Evolutionary conservation across 2,329 filamentous ascomycete genomes (phyloP).

Genomic region (Aspergillus sp.): DNA sequence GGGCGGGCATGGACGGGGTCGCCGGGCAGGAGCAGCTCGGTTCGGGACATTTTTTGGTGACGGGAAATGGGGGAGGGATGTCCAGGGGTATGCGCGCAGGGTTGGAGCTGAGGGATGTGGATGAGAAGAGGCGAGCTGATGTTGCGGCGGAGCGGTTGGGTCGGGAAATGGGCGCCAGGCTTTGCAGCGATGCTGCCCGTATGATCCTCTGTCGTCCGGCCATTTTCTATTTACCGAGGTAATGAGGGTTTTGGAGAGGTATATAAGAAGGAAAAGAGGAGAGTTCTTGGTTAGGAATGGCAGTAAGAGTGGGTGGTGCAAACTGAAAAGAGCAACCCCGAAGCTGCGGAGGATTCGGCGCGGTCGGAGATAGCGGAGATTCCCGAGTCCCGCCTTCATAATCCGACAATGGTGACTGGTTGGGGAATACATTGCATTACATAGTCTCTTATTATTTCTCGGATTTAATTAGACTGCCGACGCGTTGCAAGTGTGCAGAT

Average conservation of each 20-base stretch:
- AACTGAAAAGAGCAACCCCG: background rate
- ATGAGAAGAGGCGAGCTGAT: slow-evolving; percentile 26
- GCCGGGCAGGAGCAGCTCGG: slow-evolving; percentile 75
- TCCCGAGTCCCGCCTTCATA: background rate
- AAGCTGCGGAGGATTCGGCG: background rate
- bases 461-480: background rate
- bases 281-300: background rate
- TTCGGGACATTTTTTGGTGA: slow-evolving; percentile 65
- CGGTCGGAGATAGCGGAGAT: slow-evolving; percentile 4
- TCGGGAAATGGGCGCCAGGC: slow-evolving; percentile 1
- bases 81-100: slow-evolving; percentile 32
- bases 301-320: background rate
- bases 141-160: background rate
- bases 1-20: slow-evolving; percentile 68
- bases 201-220: background rate
- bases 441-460: background rate
- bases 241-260: background rate
- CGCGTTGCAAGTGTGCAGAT: too few species aligned
- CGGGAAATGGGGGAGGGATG: slow-evolving; percentile 48
- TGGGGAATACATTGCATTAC: background rate
- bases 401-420: background rate
- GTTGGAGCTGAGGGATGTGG: slow-evolving; percentile 20
- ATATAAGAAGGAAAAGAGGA: background rate
- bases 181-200: background rate
- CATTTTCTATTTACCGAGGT: background rate